A percentile compares a stretch with the other conserved stretches of the same genome.
phyloP scores from a whole-genome alignment of 2,329 filamentous ascomycete species.

The Tolypocladium inflatum region DNA sequence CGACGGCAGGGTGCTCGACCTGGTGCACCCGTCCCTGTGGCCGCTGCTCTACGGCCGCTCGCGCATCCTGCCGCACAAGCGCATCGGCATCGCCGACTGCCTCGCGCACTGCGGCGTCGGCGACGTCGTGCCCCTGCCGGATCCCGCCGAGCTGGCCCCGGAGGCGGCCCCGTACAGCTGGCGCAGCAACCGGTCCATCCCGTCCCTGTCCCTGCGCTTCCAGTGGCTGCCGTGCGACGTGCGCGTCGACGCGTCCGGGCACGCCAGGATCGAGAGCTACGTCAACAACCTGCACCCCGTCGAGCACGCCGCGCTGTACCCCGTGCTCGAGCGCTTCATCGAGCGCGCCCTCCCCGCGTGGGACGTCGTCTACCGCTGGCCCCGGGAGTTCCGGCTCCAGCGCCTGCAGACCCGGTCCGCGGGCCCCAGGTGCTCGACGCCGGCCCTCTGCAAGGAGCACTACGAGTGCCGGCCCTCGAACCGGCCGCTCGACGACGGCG shows the following conservation, averaged over 20 bases:
- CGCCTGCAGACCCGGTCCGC: slow-evolving; percentile 12
- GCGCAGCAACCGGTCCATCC: too few species aligned
- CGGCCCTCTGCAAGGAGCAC: slow-evolving; percentile 7
- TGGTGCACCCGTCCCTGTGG: slow-evolving; percentile 56
- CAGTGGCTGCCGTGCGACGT: slow-evolving; percentile 44
- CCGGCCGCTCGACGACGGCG: slow-evolving; percentile 14
- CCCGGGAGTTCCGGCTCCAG: slow-evolving; percentile 13
- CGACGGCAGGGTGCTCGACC: slow-evolving; percentile 45
- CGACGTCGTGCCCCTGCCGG: slow-evolving; percentile 12
- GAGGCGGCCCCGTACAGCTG: too few species aligned
- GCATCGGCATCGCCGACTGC: slow-evolving; percentile 26
- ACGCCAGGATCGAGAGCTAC: slow-evolving; percentile 35
- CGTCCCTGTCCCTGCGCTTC: slow-evolving; percentile 9
- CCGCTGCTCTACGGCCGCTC: slow-evolving; percentile 46
- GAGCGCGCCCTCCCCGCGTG: slow-evolving; percentile 32
- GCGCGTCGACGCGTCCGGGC: slow-evolving; percentile 23
- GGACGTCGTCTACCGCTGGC: slow-evolving; percentile 28
- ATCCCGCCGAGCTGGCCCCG: neutral
- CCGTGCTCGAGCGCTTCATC: slow-evolving; percentile 31
- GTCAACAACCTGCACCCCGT: slow-evolving; percentile 44
- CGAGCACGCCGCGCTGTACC: slow-evolving; percentile 27
- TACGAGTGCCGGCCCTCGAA: slow-evolving; percentile 8
- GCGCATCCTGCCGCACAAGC: slow-evolving; percentile 17
- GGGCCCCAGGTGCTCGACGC: slow-evolving; percentile 7
- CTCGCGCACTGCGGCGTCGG: slow-evolving; percentile 24